Conservation (phyloP, 257 asterid species). For the Fraxinus americana region DNA sequence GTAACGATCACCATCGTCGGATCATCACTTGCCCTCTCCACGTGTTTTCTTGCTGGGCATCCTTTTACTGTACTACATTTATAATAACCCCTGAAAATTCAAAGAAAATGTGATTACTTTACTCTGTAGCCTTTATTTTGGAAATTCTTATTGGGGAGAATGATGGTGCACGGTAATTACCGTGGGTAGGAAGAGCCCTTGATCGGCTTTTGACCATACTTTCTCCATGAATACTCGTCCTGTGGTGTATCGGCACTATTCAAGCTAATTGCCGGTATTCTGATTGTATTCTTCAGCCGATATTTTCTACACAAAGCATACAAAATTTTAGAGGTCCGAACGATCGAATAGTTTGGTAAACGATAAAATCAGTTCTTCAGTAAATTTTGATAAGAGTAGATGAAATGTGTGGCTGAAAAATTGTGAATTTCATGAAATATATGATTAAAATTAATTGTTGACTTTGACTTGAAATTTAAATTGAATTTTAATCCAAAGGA, state of each 20-base stretch:
- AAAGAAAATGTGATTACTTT: too few species aligned
- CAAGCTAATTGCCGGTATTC: conserved; percentile 69
- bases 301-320: conserved; percentile 50
- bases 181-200: conserved; percentile 87
- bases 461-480: too few species aligned
- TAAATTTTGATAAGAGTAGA: too few species aligned
- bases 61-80: conserved; percentile 71
- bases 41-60: conserved; percentile 88
- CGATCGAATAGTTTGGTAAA: too few species aligned
- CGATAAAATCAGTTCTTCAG: too few species aligned
- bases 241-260: conserved; percentile 65
- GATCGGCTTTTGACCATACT: conserved; percentile 83
- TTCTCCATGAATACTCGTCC: conserved; percentile 77
- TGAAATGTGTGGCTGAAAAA: too few species aligned
- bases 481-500: too few species aligned
- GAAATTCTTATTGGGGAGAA: neutral
- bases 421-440: too few species aligned
- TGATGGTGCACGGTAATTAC: conserved; percentile 44
- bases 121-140: neutral
- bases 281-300: conserved; percentile 43
- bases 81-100: conserved; percentile 68
- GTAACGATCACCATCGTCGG: conserved; percentile 74
- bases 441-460: too few species aligned
- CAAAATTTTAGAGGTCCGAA: too few species aligned
- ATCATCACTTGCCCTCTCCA: conserved; percentile 80